Conservation (phyloP, 768 basidiomycete species). For the Lyophyllum decastes region DNA sequence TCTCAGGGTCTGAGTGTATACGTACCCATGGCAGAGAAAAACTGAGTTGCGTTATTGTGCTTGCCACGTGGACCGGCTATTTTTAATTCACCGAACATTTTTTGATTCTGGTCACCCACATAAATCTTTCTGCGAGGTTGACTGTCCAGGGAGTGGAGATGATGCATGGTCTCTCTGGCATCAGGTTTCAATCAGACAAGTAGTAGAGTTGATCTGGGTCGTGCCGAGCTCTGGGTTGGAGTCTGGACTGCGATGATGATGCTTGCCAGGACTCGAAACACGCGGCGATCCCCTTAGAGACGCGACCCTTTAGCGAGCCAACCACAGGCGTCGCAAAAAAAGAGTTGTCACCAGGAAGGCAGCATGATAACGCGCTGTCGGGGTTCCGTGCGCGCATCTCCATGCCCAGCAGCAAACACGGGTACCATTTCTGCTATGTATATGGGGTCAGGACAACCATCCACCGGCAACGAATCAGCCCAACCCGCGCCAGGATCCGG, state of each 20-base stretch:
- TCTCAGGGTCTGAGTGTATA: too few relatives aligned
- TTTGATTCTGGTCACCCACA: too few relatives aligned
- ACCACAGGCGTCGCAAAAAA: background rate
- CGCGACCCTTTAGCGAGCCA: background rate
- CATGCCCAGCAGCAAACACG: background rate
- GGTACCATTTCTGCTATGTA: background rate
- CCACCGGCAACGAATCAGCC: conserved; percentile 8
- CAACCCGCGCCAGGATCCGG: conserved; percentile 7
- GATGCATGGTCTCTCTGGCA: too few relatives aligned
- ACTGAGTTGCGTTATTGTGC: too few relatives aligned
- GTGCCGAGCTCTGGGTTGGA: too few relatives aligned
- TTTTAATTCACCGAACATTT: too few relatives aligned
- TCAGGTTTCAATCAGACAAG: too few relatives aligned
- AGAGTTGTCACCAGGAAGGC: background rate
- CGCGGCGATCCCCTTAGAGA: conserved; percentile 2
- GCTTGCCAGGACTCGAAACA: conserved; percentile 5
- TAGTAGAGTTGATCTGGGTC: too few relatives aligned
- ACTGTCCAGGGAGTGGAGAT: too few relatives aligned
- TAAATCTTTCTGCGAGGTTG: too few relatives aligned
- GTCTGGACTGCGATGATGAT: background rate
- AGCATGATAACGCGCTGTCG: background rate
- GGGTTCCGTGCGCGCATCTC: background rate
- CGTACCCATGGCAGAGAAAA: too few relatives aligned
- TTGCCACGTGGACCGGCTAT: too few relatives aligned
- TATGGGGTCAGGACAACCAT: conserved; percentile 11